Percentiles rank a stretch among this genome's conserved stretches.
phyloP scores from a whole-genome alignment of 345 rosid species.

The Eucalyptus marginata region DNA sequence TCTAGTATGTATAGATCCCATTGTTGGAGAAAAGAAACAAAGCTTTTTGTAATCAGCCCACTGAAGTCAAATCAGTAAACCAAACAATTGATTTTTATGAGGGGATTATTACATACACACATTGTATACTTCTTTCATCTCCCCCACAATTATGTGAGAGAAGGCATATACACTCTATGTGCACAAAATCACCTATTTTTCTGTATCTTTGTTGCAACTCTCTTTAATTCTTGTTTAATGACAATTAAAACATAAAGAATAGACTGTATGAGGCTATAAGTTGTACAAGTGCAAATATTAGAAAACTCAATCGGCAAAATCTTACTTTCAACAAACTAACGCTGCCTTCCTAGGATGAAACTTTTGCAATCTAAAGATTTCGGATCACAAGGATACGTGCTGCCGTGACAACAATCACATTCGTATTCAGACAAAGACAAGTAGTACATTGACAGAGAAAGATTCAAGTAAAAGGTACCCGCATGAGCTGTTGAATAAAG shows the following conservation, averaged over 20 bases:
- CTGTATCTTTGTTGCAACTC: neutral
- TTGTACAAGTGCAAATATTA: neutral
- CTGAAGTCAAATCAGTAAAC: neutral
- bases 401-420: neutral
- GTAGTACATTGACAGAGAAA: neutral
- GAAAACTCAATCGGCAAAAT: neutral
- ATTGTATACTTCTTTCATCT: neutral
- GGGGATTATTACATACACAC: neutral
- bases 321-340: neutral
- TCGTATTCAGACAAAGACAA: neutral
- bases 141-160: neutral
- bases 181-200: neutral
- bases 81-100: neutral
- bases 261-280: neutral
- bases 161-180: neutral
- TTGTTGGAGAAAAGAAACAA: neutral
- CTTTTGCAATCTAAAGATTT: neutral
- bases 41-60: neutral
- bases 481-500: slow-evolving; percentile 95
- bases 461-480: slow-evolving; percentile 33
- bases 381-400: neutral
- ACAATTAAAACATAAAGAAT: neutral
- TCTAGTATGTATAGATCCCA: neutral
- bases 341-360: neutral
- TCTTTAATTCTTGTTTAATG: neutral